Conservation (phyloP, 2,329 filamentous ascomycete species). For the Clonostachys chloroleuca region DNA sequence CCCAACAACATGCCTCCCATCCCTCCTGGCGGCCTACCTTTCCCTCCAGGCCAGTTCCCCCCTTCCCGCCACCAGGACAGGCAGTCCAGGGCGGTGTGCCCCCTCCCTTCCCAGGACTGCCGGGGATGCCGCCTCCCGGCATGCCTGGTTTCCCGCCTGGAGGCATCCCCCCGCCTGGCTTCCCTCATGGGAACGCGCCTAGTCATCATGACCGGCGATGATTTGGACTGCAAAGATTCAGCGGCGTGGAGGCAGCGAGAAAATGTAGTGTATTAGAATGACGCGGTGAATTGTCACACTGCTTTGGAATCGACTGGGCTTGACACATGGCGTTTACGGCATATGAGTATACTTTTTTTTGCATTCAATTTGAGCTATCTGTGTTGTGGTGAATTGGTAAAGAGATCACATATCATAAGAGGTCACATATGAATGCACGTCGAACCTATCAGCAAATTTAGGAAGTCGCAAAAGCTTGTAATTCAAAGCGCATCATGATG, state of each 20-base stretch:
- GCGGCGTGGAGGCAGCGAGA: background rate
- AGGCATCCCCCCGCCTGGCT: constrained; percentile 21
- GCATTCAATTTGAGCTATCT: too few relatives aligned
- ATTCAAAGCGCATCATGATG: too few relatives aligned
- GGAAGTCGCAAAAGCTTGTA: too few relatives aligned
- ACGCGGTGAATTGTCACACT: background rate
- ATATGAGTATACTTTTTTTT: too few relatives aligned
- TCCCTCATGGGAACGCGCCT: constrained; percentile 24
- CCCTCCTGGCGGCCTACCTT: constrained; percentile 11
- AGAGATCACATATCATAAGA: too few relatives aligned
- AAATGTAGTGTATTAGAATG: background rate
- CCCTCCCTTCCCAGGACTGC: constrained; percentile 34
- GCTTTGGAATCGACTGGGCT: too few relatives aligned
- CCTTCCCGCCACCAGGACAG: constrained; percentile 16
- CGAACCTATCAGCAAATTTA: too few relatives aligned
- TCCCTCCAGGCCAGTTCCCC: constrained; percentile 13
- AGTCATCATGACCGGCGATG: constrained; percentile 33
- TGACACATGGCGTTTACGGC: too few relatives aligned
- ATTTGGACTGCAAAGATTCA: background rate
- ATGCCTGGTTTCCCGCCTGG: constrained; percentile 35
- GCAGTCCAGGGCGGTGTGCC: constrained; percentile 17
- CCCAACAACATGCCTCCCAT: constrained; percentile 8
- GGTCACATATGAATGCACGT: too few relatives aligned
- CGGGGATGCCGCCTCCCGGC: constrained; percentile 27
- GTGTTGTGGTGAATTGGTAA: too few relatives aligned